Base-by-base conservation (phyloP, 805 yeast genomes). In the Lipomyces chichibuensis region DNA sequence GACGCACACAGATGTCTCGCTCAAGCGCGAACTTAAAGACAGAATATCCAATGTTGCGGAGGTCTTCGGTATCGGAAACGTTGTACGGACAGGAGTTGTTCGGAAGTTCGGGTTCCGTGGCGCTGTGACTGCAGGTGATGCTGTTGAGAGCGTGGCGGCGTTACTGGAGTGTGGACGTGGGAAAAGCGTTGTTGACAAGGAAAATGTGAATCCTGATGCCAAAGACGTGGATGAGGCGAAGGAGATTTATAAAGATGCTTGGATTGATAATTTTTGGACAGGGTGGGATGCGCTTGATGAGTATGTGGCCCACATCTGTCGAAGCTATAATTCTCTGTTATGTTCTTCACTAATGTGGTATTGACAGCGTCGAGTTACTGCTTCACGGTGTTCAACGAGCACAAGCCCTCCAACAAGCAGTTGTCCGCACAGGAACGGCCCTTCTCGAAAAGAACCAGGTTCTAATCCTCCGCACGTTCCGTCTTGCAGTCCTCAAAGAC, bases 381-480 rank as follows among this genome's bases (percentile, higher is more conserved):
- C 74, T 81, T 32, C 84, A 85, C 63, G 99, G 99, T 1, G 79
- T 93, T n/a, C 86, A 85, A 49, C 86, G 87, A 71, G 98, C 98
- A n/a, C 91, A 91, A 74, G 75, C 82, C 35, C 85, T 91, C 67
- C 99, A 95, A 76, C 88, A 88, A 72, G 87, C 91, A 7, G 86
- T 95, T 1, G 95, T 94, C 75, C 84, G 88, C 60, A 90, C 97
- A 0, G 97, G 98, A 1, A 89, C 89, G 77, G 91, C 94, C n/a
- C 83, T 94, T 14, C 82, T 95, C 69, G 98, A 95, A 74, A 88
- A 94, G 73, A 86, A 88, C 69, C 81, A 89, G 74, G 85, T 94
- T 62, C 92, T 90, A 73, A 90, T 91, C 74, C 82, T 95, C 66
- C 82, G 92, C 59, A 83, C 91, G 23, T 95, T 90, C 76, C 82